Conservation (phyloP, 495 filamentous ascomycete genomes). For the Aspergillus avenaceus region DNA sequence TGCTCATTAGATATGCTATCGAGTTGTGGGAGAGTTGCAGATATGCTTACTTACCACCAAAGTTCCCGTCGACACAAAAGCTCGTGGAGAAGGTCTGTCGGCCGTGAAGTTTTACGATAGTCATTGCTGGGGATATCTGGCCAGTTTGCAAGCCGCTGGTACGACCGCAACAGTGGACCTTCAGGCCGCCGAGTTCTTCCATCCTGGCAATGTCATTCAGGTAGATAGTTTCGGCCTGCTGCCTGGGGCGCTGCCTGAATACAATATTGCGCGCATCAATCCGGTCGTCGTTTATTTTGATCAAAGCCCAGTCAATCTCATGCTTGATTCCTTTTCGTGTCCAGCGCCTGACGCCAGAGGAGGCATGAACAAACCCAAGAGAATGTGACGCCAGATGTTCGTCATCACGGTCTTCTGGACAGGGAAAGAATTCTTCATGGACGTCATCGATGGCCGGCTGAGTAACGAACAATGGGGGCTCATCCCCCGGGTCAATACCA, state of each 20-base stretch:
- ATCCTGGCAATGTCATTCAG: conserved; percentile 41
- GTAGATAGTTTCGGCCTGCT: conserved; percentile 30
- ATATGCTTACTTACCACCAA: conserved; percentile 52
- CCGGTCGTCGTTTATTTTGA: conserved; percentile 71
- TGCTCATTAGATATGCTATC: not conserved
- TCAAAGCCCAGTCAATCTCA: conserved; percentile 94
- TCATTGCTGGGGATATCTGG: conserved; percentile 68
- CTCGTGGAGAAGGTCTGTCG: conserved; percentile 75
- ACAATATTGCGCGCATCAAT: conserved; percentile 67
- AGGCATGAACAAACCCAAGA: conserved; percentile 81
- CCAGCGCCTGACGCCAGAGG: conserved; percentile 77
- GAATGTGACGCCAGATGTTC: conserved; percentile 72
- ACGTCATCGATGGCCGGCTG: conserved; percentile 88
- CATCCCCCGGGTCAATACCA: conserved; percentile 72
- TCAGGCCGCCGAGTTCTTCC: conserved; percentile 60
- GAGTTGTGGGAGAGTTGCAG: not conserved
- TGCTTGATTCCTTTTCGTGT: conserved; percentile 64
- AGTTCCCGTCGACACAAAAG: conserved; percentile 72
- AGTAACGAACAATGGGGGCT: conserved; percentile 68
- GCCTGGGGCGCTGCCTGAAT: conserved; percentile 1
- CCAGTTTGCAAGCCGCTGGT: conserved; percentile 82
- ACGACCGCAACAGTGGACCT: conserved; percentile 87
- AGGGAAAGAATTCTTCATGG: conserved; percentile 69
- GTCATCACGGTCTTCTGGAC: conserved; percentile 58
- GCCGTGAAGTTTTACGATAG: conserved; percentile 75